Conservation (phyloP, 1,284 basidiomycete species). For the Rhodotorula mucilaginosa region DNA sequence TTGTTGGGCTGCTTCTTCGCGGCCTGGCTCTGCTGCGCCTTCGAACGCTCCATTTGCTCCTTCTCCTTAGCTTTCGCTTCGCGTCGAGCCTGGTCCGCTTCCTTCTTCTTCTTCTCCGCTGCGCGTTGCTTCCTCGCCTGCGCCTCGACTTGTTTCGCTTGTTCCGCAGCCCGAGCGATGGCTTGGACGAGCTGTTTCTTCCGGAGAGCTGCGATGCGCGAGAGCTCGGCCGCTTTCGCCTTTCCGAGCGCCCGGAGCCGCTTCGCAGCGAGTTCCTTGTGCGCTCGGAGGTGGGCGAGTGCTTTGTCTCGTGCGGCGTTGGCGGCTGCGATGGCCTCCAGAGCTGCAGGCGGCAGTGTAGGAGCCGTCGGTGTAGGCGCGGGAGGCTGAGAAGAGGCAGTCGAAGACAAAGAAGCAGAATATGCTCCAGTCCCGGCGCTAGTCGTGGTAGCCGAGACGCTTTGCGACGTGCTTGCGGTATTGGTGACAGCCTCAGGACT, state of each 20-base stretch:
- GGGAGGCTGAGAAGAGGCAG: background rate
- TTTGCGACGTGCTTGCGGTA: too few species aligned
- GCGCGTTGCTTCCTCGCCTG: background rate
- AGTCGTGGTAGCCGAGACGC: too few species aligned
- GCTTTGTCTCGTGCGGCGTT: background rate
- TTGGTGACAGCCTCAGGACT: too few species aligned
- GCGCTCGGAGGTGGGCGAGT: slow-evolving; percentile 5
- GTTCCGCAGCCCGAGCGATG: background rate
- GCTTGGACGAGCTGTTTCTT: background rate
- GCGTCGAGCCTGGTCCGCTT: background rate
- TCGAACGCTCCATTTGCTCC: background rate
- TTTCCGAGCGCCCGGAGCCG: background rate
- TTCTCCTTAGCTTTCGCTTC: background rate
- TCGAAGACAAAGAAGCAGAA: background rate
- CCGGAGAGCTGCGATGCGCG: background rate
- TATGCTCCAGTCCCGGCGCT: too few species aligned
- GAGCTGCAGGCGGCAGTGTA: background rate
- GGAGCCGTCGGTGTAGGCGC: background rate
- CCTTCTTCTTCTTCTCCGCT: background rate
- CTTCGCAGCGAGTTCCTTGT: background rate
- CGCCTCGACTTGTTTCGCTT: background rate
- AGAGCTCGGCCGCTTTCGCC: background rate
- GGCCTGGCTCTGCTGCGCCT: too few species aligned
- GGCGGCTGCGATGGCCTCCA: slow-evolving; percentile 1
- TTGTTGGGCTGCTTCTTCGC: background rate